Conservation (phyloP, 768 basidiomycete genomes). For the Lactarius evosmus region DNA sequence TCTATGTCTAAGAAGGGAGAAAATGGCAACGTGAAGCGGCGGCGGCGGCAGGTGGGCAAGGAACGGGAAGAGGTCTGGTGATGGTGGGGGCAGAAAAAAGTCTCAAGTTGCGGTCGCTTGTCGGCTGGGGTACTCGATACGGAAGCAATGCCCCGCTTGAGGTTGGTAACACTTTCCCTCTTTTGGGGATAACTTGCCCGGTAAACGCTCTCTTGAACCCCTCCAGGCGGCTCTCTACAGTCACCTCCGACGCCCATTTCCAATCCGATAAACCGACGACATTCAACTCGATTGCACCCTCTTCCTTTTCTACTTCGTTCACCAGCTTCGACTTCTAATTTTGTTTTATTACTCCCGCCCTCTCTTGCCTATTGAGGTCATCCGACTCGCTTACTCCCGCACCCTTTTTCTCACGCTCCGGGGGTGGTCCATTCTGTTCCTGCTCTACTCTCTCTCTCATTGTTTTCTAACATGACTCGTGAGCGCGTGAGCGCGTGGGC, state of each 20-base stretch:
- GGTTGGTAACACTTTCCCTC: slow-evolving; percentile 8
- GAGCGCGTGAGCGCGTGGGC: no score
- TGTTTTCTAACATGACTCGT: background rate
- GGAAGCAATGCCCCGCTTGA: slow-evolving; percentile 5
- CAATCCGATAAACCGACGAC: background rate
- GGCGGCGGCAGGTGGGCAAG: slow-evolving; percentile 21
- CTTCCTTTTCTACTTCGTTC: background rate
- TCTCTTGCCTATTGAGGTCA: background rate
- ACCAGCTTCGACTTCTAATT: background rate
- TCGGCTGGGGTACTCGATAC: slow-evolving; percentile 15
- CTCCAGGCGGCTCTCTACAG: background rate
- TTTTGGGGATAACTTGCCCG: slow-evolving; percentile 10
- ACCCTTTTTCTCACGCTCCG: background rate
- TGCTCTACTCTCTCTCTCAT: background rate
- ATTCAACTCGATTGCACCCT: slow-evolving; percentile 2
- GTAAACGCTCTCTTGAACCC: background rate
- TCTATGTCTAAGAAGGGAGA: slow-evolving; percentile 21
- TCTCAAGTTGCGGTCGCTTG: slow-evolving; percentile 18
- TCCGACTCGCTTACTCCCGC: background rate
- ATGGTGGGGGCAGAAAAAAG: slow-evolving; percentile 28
- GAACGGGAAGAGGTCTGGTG: slow-evolving; percentile 28
- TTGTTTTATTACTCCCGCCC: slow-evolving; percentile 9
- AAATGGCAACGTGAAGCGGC: slow-evolving; percentile 23
- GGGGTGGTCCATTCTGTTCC: background rate
- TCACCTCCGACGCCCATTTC: background rate